Evolutionary conservation across 78 protist species (phyloP).

Genomic region (Pigoraptor vietnamica): DNA sequence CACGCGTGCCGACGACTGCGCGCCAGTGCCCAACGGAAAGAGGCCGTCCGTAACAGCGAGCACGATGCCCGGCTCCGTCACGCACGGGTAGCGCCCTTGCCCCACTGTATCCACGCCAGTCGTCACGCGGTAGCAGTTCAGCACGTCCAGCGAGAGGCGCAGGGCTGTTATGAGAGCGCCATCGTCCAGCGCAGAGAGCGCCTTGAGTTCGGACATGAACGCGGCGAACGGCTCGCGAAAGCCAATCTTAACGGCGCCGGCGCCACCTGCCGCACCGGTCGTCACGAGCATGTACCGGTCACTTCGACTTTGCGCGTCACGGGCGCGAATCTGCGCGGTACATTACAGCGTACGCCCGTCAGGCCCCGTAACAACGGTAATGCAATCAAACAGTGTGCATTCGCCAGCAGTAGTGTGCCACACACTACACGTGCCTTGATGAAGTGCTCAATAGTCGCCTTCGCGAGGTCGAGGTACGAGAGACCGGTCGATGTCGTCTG

Average conservation of each 20-base stretch:
- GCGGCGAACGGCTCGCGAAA: background rate
- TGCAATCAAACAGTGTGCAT: no score
- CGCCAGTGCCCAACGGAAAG: background rate
- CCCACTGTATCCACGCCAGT: background rate
- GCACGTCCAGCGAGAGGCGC: background rate
- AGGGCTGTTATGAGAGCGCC: background rate
- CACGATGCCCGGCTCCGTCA: background rate
- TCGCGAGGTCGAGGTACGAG: background rate
- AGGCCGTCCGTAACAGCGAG: background rate
- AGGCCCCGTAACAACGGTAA: no score
- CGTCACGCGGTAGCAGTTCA: background rate
- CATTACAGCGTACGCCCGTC: background rate
- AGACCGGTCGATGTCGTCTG: background rate
- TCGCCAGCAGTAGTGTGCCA: no score
- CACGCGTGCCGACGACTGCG: no score
- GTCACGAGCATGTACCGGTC: background rate
- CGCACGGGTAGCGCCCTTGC: background rate
- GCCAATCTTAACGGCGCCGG: background rate
- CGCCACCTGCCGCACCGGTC: background rate
- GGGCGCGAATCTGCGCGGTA: background rate
- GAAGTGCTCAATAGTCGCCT: conserved; percentile 5
- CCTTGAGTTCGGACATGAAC: background rate
- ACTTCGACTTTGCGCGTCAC: background rate
- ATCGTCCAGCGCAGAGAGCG: background rate
- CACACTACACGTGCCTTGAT: no score